Evolutionary conservation across 352 stramenopile genomes (phyloP).

Genomic region (Phytophthora sp.): DNA sequence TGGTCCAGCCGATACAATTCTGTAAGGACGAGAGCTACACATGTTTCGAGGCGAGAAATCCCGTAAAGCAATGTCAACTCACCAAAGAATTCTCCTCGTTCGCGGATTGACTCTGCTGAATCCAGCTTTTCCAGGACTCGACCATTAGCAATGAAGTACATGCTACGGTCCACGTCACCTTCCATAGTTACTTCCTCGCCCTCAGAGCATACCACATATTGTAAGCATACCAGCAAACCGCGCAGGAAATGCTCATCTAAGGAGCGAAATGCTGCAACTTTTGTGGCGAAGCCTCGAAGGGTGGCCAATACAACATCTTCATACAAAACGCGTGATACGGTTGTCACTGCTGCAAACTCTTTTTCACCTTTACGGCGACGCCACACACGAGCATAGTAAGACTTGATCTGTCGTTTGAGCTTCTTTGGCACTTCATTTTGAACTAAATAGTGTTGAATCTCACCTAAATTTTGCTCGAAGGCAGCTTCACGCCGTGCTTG

Average conservation of each 20-base stretch:
- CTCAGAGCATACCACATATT: conserved; percentile 77
- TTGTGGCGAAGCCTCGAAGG: conserved; percentile 51
- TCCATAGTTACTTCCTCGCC: conserved; percentile 71
- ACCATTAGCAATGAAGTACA: conserved; percentile 83
- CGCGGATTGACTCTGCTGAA: conserved; percentile 54
- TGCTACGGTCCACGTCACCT: conserved; percentile 76
- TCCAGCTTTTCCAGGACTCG: conserved; percentile 70
- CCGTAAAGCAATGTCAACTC: conserved; percentile 65
- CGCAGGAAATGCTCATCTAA: conserved; percentile 73
- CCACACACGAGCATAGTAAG: conserved; percentile 76
- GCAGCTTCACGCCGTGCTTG: conserved; percentile 50
- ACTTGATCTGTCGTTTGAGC: conserved; percentile 77
- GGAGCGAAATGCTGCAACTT: conserved; percentile 53
- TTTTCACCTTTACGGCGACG: conserved; percentile 53
- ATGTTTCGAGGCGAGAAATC: conserved; percentile 65
- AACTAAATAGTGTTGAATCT: conserved; percentile 75
- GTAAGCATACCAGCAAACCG: conserved; percentile 62
- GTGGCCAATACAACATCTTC: conserved; percentile 71
- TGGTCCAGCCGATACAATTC: conserved; percentile 77
- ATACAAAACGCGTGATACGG: conserved; percentile 54
- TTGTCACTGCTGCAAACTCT: conserved; percentile 56
- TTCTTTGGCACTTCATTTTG: conserved; percentile 74
- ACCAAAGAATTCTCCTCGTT: conserved; percentile 57
- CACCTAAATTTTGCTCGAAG: conserved; percentile 69
- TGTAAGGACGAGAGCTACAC: conserved; percentile 48